Evolutionary conservation across 768 basidiomycete species (phyloP).

Genomic region (Rhizopogon rudus): DNA sequence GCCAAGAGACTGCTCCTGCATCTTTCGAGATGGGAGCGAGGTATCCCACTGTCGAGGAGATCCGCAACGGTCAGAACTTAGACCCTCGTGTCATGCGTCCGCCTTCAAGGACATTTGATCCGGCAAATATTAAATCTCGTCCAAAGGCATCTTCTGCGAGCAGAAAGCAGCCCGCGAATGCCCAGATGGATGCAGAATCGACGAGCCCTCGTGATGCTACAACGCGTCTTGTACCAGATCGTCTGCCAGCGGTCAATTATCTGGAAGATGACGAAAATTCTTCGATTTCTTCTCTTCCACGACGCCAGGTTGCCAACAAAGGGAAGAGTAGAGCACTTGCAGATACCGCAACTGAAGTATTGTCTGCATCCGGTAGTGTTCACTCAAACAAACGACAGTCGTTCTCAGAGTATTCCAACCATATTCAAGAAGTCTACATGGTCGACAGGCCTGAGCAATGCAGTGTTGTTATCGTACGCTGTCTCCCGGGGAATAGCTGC

Average conservation of each 20-base stretch:
- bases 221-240: background rate
- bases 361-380: background rate
- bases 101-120: conserved; percentile 18
- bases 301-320: background rate
- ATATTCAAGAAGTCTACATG: conserved; percentile 1
- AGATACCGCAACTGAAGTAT: background rate
- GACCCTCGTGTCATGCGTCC: conserved; percentile 27
- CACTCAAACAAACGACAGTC: background rate
- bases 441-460: background rate
- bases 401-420: background rate
- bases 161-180: background rate
- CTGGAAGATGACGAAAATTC: background rate
- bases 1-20: conserved; percentile 6
- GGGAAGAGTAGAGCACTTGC: background rate
- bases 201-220: background rate
- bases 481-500: background rate
- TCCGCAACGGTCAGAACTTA: conserved; percentile 6
- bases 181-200: background rate
- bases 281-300: background rate
- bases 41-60: conserved; percentile 16
- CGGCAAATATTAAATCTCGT: conserved; percentile 20
- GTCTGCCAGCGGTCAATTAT: background rate
- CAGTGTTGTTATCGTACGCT: background rate
- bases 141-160: conserved; percentile 7
- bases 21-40: conserved; percentile 11